phyloP scores from a whole-genome alignment of 345 rosid species.

The Pistacia integerrima region DNA sequence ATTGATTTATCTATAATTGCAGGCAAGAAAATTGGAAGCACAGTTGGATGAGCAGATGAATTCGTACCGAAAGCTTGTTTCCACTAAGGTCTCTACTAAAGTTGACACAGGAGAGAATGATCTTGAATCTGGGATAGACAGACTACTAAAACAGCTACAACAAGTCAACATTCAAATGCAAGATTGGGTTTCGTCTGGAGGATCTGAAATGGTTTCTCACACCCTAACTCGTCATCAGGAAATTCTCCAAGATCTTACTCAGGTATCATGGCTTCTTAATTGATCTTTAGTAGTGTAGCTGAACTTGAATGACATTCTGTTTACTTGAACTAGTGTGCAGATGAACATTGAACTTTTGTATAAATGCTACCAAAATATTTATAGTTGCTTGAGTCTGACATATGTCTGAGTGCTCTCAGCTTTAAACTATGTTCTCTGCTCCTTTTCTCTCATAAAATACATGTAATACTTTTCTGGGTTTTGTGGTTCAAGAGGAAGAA shows the following conservation, averaged over 20 bases:
- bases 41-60: constrained; percentile 98
- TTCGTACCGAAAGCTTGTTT: constrained; percentile 80
- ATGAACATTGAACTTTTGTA: not conserved
- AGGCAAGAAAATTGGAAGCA: constrained; percentile 98
- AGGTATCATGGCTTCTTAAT: constrained; percentile 47
- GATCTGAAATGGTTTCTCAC: constrained; percentile 98
- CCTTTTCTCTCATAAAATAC: not conserved
- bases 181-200: constrained; percentile 96
- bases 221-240: constrained; percentile 96
- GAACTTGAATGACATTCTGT: constrained; percentile 2
- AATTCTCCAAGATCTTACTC: constrained; percentile 89
- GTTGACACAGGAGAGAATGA: constrained; percentile 67
- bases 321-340: not conserved
- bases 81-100: constrained; percentile 63
- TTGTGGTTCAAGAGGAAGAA: not conserved
- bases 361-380: not conserved
- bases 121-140: constrained; percentile 77
- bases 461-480: not conserved
- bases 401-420: not conserved
- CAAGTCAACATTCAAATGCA: constrained; percentile 91
- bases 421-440: not conserved
- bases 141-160: constrained; percentile 69
- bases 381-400: not conserved
- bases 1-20: constrained; percentile 14
- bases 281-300: not conserved